phyloP scores from a whole-genome alignment of 345 rosid species.

The Arabis alpina region DNA sequence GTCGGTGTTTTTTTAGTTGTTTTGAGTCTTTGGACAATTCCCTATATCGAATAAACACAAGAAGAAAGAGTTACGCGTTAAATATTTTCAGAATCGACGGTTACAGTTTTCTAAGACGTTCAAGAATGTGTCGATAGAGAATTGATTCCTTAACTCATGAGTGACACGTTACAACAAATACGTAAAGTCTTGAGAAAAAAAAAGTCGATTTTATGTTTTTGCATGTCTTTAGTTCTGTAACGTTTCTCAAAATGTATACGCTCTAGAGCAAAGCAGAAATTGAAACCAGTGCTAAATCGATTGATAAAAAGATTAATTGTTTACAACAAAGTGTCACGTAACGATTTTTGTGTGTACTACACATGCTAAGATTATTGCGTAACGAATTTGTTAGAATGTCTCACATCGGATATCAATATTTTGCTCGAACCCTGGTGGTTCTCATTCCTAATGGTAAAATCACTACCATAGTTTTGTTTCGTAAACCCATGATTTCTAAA shows the following conservation, averaged over 20 bases:
- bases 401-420: too few relatives aligned
- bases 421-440: too few relatives aligned
- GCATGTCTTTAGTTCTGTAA: conserved; percentile 20
- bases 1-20: neutral
- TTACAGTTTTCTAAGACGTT: neutral
- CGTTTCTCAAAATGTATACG: conserved; percentile 3
- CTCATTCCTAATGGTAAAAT: too few relatives aligned
- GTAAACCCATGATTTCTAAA: too few relatives aligned
- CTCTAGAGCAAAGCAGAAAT: neutral
- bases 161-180: conserved; percentile 7
- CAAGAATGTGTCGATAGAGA: conserved; percentile 15
- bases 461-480: too few relatives aligned
- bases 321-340: neutral
- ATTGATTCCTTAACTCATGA: conserved; percentile 1
- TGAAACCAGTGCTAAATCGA: neutral
- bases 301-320: neutral
- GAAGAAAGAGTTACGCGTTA: too few relatives aligned
- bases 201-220: neutral
- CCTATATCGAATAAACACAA: too few relatives aligned
- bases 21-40: too few relatives aligned
- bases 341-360: too few relatives aligned
- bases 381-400: too few relatives aligned
- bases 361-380: too few relatives aligned
- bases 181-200: neutral
- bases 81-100: neutral